A percentile compares a stretch with the other conserved stretches of the same genome.
Conservation (phyloP, 352 stramenopile species). For the Pythium phragmitis region DNA sequence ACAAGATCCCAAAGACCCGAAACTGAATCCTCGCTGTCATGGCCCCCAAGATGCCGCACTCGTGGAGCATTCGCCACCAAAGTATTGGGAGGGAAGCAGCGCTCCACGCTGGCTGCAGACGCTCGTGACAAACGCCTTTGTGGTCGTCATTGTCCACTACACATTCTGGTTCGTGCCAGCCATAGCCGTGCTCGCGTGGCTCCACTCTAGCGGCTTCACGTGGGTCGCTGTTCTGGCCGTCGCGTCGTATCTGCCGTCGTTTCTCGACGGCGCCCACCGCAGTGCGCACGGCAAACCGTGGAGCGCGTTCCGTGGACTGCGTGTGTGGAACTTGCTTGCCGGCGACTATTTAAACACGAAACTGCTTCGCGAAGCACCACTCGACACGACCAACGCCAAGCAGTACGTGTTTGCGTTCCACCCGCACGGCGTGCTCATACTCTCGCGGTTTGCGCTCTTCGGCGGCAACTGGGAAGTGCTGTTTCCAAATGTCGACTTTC, state of each 20-base stretch:
- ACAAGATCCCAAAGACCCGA: neutral
- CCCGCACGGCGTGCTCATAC: constrained; percentile 66
- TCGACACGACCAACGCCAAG: constrained; percentile 42
- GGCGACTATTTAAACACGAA: constrained; percentile 50
- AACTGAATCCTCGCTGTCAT: too few species aligned
- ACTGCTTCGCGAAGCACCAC: constrained; percentile 53
- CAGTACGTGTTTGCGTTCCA: constrained; percentile 75
- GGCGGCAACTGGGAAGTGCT: constrained; percentile 63
- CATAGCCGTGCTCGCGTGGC: neutral
- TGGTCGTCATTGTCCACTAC: constrained; percentile 71
- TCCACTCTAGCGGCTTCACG: constrained; percentile 35
- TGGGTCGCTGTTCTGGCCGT: constrained; percentile 40
- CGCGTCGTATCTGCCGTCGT: constrained; percentile 48
- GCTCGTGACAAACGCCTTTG: constrained; percentile 38
- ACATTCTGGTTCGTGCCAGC: constrained; percentile 53
- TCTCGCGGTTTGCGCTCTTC: constrained; percentile 53
- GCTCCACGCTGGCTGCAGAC: constrained; percentile 41
- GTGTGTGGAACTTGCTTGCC: constrained; percentile 46
- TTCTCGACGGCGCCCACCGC: constrained; percentile 39
- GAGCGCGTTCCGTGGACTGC: constrained; percentile 37
- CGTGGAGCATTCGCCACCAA: constrained; percentile 41
- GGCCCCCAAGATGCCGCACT: neutral
- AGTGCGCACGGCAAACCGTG: constrained; percentile 41
- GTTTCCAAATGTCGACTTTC: constrained; percentile 47
- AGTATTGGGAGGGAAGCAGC: constrained; percentile 40